phyloP scores from a whole-genome alignment of 495 filamentous ascomycete species.

The Pseudomonodictys pantanalensis region DNA sequence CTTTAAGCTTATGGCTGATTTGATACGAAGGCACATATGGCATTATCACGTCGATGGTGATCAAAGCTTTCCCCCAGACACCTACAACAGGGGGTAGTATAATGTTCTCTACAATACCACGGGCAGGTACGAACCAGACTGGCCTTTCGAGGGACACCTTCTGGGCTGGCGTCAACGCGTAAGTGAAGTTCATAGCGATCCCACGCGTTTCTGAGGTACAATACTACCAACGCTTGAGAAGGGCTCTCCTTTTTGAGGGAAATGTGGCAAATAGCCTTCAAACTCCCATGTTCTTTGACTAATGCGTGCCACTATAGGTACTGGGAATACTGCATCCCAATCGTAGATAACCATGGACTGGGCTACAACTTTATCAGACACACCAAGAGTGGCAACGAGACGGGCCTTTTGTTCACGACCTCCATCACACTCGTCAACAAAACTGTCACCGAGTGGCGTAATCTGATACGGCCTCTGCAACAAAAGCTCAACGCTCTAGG shows the following conservation, averaged over 20 bases:
- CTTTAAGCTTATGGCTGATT: not conserved
- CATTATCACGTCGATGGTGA: slow-evolving; percentile 20
- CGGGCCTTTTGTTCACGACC: slow-evolving; percentile 15
- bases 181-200: too few relatives aligned
- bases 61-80: slow-evolving; percentile 15
- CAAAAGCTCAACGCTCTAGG: slow-evolving; percentile 11
- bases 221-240: too few relatives aligned
- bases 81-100: not conserved
- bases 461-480: slow-evolving; percentile 10
- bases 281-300: too few relatives aligned
- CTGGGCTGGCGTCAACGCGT: slow-evolving; percentile 21
- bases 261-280: too few relatives aligned
- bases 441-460: not conserved
- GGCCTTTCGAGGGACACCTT: slow-evolving; percentile 11
- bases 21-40: slow-evolving; percentile 18
- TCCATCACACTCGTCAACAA: slow-evolving; percentile 12
- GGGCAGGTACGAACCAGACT: not conserved
- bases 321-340: not conserved
- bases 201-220: too few relatives aligned
- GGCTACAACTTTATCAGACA: slow-evolving; percentile 32
- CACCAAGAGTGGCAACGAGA: not conserved
- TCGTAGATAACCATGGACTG: slow-evolving; percentile 19
- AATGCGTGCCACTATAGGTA: too few relatives aligned
- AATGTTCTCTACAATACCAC: slow-evolving; percentile 11
- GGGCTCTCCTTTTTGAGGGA: too few relatives aligned